Evolutionary conservation across 805 yeast species (phyloP), one percentile per base, ranked within the genome.

Genomic region (Nakazawaea laoshanensis): DNA sequence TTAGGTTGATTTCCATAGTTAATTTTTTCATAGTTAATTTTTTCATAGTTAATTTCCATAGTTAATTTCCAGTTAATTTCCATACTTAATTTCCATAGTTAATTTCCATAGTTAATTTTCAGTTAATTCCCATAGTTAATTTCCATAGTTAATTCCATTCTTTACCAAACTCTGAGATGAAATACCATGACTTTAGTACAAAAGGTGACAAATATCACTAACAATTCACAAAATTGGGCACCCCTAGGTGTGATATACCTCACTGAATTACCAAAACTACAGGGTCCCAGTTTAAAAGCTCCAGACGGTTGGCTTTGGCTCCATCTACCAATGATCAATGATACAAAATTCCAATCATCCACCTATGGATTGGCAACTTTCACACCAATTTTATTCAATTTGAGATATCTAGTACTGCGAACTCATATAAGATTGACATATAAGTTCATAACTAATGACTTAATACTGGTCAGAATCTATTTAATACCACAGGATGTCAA

Each of bases 261-360:
- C 30, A 46, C 52, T 32, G 54, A 63, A 21, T 42, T 63, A 1
- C 81, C 82, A 1, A 37, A 52, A 1, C 42, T 57, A 3, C 53
- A 59, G 0, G 52, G 59, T 10, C 56, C 56, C 3, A 69, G 67
- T 0, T 21, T 56, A 0, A 37, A 36, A 7, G 60, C 67, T 0
- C 58, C 59, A 5, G 67, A 57, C 44, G 63, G 60, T 1, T 77
- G 83, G 82, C 44, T 30, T 31, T 75, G 82, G 83, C 51, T 73
- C 11, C 75, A 73, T 39, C 55, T 69, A 7, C 70, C 70, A 12
- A 56, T 45, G 38, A 47, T 38, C 27, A 42, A 42, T n/a, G 29
- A 36, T 17, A 18, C 27, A 18, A 27, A 18, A 15, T 11, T 42
- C 13, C 37, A 4, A 7, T 24, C 29, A 9, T 10, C 21, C 27